These are phyloP conservation scores for Amanita rimosa DNA, from an alignment of 768 basidiomycete genomes.

Conservation along the genomic window DNA sequence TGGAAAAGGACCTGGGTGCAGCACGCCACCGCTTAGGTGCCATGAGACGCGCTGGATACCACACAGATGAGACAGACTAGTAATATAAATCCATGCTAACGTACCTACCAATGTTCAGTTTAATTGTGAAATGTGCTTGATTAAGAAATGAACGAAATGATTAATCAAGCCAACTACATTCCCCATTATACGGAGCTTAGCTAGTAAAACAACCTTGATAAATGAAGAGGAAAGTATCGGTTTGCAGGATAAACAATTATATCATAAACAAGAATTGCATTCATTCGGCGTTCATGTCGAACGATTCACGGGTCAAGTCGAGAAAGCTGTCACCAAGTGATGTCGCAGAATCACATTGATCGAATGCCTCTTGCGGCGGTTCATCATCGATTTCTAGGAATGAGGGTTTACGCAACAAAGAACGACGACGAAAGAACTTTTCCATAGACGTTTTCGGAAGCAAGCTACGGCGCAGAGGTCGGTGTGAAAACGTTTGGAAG, in stretches of 20 bases:
- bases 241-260: constrained; percentile 1
- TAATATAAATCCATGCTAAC: background rate
- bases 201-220: constrained; percentile 3
- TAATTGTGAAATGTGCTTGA: constrained; percentile 1
- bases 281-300: constrained; percentile 24
- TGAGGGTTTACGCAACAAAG: constrained; percentile 56
- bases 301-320: constrained; percentile 39
- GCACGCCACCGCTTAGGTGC: constrained; percentile 72
- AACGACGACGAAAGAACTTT: constrained; percentile 31
- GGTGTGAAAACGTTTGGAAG: background rate
- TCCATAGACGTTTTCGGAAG: constrained; percentile 25
- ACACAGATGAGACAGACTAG: constrained; percentile 74
- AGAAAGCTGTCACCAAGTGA: constrained; percentile 31
- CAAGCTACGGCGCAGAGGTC: constrained; percentile 14
- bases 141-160: background rate
- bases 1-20: constrained; percentile 92
- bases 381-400: constrained; percentile 62
- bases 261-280: constrained; percentile 5
- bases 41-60: constrained; percentile 85
- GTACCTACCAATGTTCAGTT: background rate
- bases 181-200: constrained; percentile 2
- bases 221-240: background rate
- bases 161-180: constrained; percentile 5
- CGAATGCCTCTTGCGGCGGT: constrained; percentile 22
- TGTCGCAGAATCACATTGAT: constrained; percentile 11